Base-by-base conservation (phyloP, 768 basidiomycete species). In the Phaeotremella skinneri region DNA sequence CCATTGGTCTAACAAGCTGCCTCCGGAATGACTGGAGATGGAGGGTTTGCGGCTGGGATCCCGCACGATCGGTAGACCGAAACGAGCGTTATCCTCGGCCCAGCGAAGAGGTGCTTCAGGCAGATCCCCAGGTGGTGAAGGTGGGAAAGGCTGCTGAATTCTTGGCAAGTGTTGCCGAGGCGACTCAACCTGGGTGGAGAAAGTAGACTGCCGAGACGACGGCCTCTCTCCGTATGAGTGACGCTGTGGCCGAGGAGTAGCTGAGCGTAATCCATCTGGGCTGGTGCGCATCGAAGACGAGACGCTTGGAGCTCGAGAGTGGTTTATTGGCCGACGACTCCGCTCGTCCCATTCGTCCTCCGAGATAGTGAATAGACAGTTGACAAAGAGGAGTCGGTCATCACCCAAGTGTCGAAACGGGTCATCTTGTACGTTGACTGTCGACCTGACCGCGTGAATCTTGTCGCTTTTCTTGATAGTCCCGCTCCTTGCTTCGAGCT, bases 321-420 rank as follows among this genome's bases (percentile, higher is more conserved):
- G 17, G 34, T 37, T 7, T 7, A 17, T 7, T 7, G 34, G 34
- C 34, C 7, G 34, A 37, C 34, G 34, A 37, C 7, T 37, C 9
- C 7, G 34, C 9, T 37, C 9, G 34, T 37, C 34, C 34, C 34
- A 37, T 17, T 37, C 34, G 9, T 37, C 34, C 34, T 37, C 34
- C 9, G 9, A 7, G 7, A 45, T 7, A 45, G 6, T 6, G 30
- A 59, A 59, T 6, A 66, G 34, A 14, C 57, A 49, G 13, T 42
- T 31, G 25, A 65, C 47, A 7, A 56, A 41, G 3, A 59, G 13
- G 1, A 65, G 50, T 31, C 55, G 37, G 21, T 55, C 61, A 14
- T 45, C 20, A 3, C 64, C 67, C 21, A 66, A 52, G 9, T 31
- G 29, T 2, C 20, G 13, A 39, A 62, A 65, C 2, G 67, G 67